Conservation (phyloP, 1,284 basidiomycete genomes). For the Megacollybia platyphylla region DNA sequence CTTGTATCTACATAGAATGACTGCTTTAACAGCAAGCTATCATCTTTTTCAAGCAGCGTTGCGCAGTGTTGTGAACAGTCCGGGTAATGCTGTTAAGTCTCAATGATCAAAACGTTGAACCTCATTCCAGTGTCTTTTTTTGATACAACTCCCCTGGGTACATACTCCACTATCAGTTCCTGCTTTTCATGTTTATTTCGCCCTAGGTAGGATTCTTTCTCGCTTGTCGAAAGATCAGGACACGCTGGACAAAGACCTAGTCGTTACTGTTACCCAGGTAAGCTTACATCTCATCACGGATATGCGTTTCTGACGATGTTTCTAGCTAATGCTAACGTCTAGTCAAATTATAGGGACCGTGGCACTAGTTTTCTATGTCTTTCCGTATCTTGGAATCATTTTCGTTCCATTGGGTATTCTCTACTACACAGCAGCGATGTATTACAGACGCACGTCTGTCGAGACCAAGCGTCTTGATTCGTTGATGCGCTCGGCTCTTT, state of each 20-base stretch:
- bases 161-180: conserved; percentile 13
- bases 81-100: neutral
- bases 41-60: conserved; percentile 36
- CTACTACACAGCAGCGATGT: conserved; percentile 35
- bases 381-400: conserved; percentile 48
- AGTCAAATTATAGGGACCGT: conserved; percentile 39
- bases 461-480: conserved; percentile 65
- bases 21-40: conserved; percentile 30
- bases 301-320: conserved; percentile 9
- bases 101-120: too few relatives aligned
- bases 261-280: conserved; percentile 8
- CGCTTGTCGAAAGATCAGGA: conserved; percentile 34
- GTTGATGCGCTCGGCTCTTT: conserved; percentile 50
- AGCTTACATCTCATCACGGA: neutral
- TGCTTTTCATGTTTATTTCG: conserved; percentile 11
- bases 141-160: conserved; percentile 54
- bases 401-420: conserved; percentile 36
- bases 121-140: conserved; percentile 42
- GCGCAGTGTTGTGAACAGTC: conserved; percentile 31
- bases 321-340: conserved; percentile 33
- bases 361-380: conserved; percentile 48
- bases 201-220: conserved; percentile 25
- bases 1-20: conserved; percentile 21
- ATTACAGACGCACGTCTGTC: conserved; percentile 44
- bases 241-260: conserved; percentile 25